phyloP scores from a whole-genome alignment of 2,329 filamentous ascomycete genomes.

The Penicillium hesseltinei region DNA sequence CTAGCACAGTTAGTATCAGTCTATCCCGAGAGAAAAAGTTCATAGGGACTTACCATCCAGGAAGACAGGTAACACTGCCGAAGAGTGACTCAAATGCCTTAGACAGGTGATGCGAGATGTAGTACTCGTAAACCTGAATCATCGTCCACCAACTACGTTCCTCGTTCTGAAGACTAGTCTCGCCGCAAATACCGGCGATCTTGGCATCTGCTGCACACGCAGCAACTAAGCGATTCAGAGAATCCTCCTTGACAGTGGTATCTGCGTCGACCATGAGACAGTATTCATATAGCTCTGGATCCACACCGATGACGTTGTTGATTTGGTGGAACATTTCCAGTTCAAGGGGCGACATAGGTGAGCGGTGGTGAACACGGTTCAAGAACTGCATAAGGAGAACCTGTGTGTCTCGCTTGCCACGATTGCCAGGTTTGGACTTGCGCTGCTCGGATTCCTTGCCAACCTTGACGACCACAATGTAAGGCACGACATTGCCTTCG shows the following conservation, averaged over 20 bases:
- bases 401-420: constrained; percentile 97
- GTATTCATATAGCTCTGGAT: constrained; percentile 96
- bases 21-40: not conserved
- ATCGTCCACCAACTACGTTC: constrained; percentile 97
- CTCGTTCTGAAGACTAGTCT: constrained; percentile 94
- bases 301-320: constrained; percentile 98
- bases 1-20: constrained; percentile 54
- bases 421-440: constrained; percentile 92
- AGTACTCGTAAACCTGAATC: constrained; percentile 99
- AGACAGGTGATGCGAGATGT: constrained; percentile 93
- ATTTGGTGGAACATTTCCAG: constrained; percentile 99
- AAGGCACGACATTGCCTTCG: constrained; percentile 96
- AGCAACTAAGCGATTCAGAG: constrained; percentile 86
- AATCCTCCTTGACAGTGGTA: constrained; percentile 88
- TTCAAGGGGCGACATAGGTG: constrained; percentile 93
- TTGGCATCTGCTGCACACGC: constrained; percentile 91
- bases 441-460: constrained; percentile 93
- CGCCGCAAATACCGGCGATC: constrained; percentile 95
- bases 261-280: constrained; percentile 97
- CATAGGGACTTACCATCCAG: constrained; percentile 76
- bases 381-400: constrained; percentile 95
- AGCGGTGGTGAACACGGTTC: constrained; percentile 92
- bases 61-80: constrained; percentile 96
- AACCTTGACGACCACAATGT: constrained; percentile 92
- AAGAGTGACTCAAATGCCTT: constrained; percentile 99